These are phyloP conservation scores for Nepenthes mirabilis DNA, from an alignment of 148 eudicot species.

Conservation along the genomic window DNA sequence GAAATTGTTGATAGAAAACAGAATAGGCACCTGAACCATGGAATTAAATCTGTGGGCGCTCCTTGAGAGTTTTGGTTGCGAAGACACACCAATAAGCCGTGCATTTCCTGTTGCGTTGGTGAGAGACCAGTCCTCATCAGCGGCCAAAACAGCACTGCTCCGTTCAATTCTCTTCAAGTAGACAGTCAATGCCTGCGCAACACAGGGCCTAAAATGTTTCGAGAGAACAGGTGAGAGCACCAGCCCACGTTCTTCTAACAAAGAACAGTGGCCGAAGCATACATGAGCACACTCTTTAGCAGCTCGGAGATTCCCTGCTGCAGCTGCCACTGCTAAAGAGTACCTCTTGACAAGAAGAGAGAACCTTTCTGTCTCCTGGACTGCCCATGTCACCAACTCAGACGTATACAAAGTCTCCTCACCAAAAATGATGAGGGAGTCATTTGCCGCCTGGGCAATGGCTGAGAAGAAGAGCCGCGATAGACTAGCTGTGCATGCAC, in stretches of 20 bases:
- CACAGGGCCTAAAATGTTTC: slow-evolving; percentile 55
- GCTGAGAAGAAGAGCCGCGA: slow-evolving; percentile 69
- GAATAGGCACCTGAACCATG: slow-evolving; percentile 60
- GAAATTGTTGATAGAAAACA: not conserved
- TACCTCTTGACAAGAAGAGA: slow-evolving; percentile 49
- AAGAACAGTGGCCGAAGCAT: slow-evolving; percentile 57
- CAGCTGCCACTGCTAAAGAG: slow-evolving; percentile 47
- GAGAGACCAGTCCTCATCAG: slow-evolving; percentile 81
- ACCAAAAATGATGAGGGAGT: slow-evolving; percentile 62
- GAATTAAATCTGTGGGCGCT: slow-evolving; percentile 73
- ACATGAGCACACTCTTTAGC: slow-evolving; percentile 64
- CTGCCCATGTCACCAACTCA: slow-evolving; percentile 87
- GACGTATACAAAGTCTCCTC: slow-evolving; percentile 68
- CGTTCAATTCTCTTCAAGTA: slow-evolving; percentile 69
- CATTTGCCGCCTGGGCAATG: slow-evolving; percentile 73
- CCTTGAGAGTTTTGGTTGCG: slow-evolving; percentile 60
- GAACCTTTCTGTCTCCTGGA: slow-evolving; percentile 43
- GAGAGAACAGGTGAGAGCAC: slow-evolving; percentile 60
- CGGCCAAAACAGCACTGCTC: slow-evolving; percentile 63
- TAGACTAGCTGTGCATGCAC: slow-evolving; percentile 34
- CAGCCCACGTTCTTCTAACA: slow-evolving; percentile 71
- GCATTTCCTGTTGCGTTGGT: slow-evolving; percentile 30
- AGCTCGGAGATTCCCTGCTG: slow-evolving; percentile 57
- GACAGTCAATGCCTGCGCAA: slow-evolving; percentile 53
- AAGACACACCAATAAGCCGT: slow-evolving; percentile 20